Evolutionary conservation across 306 rosid species (phyloP).

Genomic region (Cajanus cajan): DNA sequence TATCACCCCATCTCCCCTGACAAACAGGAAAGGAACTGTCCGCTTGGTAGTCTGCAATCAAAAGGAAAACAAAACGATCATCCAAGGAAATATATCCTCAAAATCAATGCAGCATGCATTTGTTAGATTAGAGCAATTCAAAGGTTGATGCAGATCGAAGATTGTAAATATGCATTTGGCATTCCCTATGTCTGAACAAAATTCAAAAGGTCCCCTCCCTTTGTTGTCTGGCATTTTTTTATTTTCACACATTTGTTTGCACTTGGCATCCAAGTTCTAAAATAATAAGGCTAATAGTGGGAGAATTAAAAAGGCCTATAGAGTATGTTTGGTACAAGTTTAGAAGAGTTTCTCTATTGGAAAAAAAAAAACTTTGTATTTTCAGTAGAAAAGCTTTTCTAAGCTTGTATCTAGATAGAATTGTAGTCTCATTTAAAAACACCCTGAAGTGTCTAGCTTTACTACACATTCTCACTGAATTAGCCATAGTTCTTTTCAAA

Average conservation of each 20-base stretch:
- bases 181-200: slow-evolving; percentile 6
- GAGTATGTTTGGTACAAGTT: too few species aligned
- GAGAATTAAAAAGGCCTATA: too few species aligned
- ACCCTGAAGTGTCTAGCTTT: not conserved
- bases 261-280: not conserved
- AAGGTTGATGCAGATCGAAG: slow-evolving; percentile 11
- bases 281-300: not conserved
- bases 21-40: slow-evolving; percentile 90
- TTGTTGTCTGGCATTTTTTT: too few species aligned
- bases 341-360: too few species aligned
- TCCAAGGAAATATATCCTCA: not conserved
- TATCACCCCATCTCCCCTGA: slow-evolving; percentile 98
- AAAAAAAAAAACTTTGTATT: too few species aligned
- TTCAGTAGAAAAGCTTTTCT: too few species aligned
- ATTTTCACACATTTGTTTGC: not conserved
- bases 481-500: not conserved
- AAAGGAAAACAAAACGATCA: slow-evolving; percentile 21
- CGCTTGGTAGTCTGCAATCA: slow-evolving; percentile 82
- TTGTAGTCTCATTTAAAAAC: not conserved
- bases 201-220: not conserved
- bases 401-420: too few species aligned
- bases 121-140: not conserved
- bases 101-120: not conserved
- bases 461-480: not conserved
- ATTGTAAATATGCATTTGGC: slow-evolving; percentile 12